Conservation (phyloP, 306 rosid species). For the Vachellia collinsii region DNA sequence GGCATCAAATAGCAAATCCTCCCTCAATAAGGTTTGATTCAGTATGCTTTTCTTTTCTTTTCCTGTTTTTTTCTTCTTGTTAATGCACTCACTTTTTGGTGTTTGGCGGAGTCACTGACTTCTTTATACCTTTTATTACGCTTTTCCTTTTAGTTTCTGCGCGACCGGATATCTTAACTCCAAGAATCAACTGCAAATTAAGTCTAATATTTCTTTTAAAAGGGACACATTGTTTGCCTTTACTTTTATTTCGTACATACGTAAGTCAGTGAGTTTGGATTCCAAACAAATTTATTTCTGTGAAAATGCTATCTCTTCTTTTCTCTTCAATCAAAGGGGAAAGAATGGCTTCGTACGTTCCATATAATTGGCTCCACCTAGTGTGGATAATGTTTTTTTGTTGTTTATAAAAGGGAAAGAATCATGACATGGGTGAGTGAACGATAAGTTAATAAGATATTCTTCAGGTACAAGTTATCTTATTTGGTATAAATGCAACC, state of each 20-base stretch:
- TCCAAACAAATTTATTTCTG: neutral
- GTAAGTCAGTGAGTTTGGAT: neutral
- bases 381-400: no score
- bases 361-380: no score
- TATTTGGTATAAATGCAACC: neutral
- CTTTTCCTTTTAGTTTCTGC: constrained; percentile 23
- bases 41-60: no score
- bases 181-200: neutral
- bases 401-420: neutral
- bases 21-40: no score
- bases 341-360: no score
- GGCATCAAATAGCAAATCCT: no score
- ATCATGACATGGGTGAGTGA: neutral
- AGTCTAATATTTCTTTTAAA: neutral
- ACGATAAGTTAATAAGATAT: neutral
- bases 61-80: no score
- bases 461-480: neutral
- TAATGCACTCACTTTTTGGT: no score
- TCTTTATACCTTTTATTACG: neutral
- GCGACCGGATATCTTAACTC: constrained; percentile 25
- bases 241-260: neutral
- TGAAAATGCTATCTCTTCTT: neutral
- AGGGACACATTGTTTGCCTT: constrained; percentile 1
- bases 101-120: constrained; percentile 11
- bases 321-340: neutral